Evolutionary conservation across 2,329 filamentous ascomycete species (phyloP).

Genomic region (Elsinoe necatrix): DNA sequence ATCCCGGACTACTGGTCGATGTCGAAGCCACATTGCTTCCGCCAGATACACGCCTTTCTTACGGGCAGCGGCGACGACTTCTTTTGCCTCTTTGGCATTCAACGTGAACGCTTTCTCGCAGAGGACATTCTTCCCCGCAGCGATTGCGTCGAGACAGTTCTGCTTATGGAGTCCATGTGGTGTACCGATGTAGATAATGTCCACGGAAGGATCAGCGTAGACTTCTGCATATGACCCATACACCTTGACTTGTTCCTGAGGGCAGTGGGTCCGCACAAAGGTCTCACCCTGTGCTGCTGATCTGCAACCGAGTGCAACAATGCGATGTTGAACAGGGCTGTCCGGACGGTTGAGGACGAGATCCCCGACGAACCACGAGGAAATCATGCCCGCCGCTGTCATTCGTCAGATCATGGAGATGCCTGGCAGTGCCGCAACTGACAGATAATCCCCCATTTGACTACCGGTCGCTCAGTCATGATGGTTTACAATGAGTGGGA

Average conservation of each 20-base stretch:
- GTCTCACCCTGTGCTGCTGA: neutral
- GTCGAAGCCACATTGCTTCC: conserved; percentile 42
- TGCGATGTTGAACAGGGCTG: neutral
- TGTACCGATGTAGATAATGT: conserved; percentile 41
- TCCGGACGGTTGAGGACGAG: neutral
- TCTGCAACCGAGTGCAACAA: neutral
- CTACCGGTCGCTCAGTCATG: neutral
- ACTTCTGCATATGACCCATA: conserved; percentile 36
- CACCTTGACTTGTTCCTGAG: conserved; percentile 24
- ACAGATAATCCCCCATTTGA: conserved; percentile 1
- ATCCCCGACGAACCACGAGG: conserved; percentile 3
- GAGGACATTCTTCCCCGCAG: conserved; percentile 37
- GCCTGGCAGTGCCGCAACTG: neutral
- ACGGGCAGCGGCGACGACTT: conserved; percentile 35
- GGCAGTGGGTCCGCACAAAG: neutral
- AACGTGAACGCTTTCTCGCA: conserved; percentile 42
- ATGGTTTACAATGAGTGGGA: neutral
- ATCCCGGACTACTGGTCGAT: conserved; percentile 33
- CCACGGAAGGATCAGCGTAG: conserved; percentile 36
- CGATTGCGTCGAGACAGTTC: conserved; percentile 38
- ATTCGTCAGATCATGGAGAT: neutral
- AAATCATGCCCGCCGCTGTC: conserved; percentile 47
- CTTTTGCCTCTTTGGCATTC: conserved; percentile 33
- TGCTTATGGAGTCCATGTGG: conserved; percentile 40
- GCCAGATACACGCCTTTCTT: conserved; percentile 37